Conservation (phyloP, 2,329 filamentous ascomycete species). For the Stachybotrys chlorohalonatus region DNA sequence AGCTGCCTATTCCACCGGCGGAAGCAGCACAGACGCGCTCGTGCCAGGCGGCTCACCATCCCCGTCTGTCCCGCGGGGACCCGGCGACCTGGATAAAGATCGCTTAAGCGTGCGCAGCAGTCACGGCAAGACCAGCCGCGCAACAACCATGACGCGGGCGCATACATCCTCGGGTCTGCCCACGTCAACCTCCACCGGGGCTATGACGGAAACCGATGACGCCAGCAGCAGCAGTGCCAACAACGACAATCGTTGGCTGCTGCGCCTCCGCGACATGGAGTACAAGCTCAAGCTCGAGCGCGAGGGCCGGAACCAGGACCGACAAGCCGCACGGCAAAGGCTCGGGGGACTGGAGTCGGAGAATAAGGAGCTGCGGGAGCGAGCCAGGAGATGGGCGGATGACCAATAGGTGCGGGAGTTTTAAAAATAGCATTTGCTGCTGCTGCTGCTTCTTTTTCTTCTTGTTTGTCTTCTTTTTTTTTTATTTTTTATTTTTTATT, state of each 20-base stretch:
- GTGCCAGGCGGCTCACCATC: conserved; percentile 38
- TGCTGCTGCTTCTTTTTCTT: not conserved
- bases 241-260: conserved; percentile 70
- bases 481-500: not conserved
- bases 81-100: conserved; percentile 36
- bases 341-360: conserved; percentile 67
- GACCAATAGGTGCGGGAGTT: not conserved
- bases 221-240: conserved; percentile 12
- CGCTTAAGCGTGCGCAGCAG: conserved; percentile 19
- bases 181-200: conserved; percentile 13
- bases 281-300: conserved; percentile 81
- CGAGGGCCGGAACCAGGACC: conserved; percentile 76
- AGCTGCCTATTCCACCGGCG: conserved; percentile 30
- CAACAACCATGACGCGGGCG: conserved; percentile 21
- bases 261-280: conserved; percentile 80
- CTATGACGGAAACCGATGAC: conserved; percentile 17
- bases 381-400: conserved; percentile 37
- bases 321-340: conserved; percentile 71
- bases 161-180: conserved; percentile 18
- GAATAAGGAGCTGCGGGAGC: conserved; percentile 59
- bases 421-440: not conserved
- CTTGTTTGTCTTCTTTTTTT: not conserved
- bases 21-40: conserved; percentile 23
- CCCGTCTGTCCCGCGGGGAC: conserved; percentile 43
- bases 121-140: conserved; percentile 17